Evolutionary conservation across 306 rosid genomes (phyloP).

Genomic region (Castanea mollissima): DNA sequence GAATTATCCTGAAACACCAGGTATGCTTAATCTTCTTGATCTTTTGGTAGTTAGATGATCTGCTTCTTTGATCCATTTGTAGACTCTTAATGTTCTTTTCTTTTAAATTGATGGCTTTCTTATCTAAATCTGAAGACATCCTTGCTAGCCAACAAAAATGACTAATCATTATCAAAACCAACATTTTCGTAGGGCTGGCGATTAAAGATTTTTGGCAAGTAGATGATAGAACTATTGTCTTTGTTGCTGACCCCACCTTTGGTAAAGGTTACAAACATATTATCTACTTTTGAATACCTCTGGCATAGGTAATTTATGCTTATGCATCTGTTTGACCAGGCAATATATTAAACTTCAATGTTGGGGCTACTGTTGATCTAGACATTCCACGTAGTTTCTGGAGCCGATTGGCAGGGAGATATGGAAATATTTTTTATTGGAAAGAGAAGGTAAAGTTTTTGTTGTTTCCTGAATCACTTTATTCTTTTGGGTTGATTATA

Average conservation of each 20-base stretch:
- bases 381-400: conserved; percentile 94
- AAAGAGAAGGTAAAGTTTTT: conserved; percentile 67
- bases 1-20: conserved; percentile 93
- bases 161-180: not conserved
- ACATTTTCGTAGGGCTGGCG: conserved; percentile 68
- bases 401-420: conserved; percentile 96
- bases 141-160: not conserved
- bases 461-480: not conserved
- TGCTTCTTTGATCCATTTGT: not conserved
- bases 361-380: conserved; percentile 80
- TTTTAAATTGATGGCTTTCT: not conserved
- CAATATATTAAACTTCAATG: conserved; percentile 88
- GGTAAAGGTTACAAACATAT: conserved; percentile 43
- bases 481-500: not conserved
- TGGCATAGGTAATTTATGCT: conserved; percentile 8
- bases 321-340: conserved; percentile 49
- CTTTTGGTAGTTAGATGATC: conserved; percentile 8
- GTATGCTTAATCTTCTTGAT: conserved; percentile 28
- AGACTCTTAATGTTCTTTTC: not conserved
- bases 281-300: not conserved
- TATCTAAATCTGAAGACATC: not conserved
- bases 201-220: conserved; percentile 91
- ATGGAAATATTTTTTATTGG: conserved; percentile 94
- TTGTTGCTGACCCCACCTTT: conserved; percentile 98
- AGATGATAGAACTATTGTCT: conserved; percentile 94